These are phyloP conservation scores for Sanghuangporus weigelae DNA, from an alignment of 1,284 basidiomycete genomes.

Conservation along the genomic window DNA sequence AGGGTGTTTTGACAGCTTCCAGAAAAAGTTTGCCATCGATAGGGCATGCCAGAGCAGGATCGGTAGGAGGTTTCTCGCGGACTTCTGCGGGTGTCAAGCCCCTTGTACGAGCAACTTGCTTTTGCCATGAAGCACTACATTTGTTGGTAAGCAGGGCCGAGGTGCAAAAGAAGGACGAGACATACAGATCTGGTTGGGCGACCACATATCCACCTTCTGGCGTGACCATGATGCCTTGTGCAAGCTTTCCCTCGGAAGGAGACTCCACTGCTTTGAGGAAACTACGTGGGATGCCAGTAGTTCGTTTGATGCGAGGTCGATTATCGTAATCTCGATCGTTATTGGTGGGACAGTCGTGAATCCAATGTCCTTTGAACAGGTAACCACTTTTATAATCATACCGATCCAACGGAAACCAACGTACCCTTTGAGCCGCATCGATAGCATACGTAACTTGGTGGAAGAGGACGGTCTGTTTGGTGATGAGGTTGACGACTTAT, in stretches of 20 bases:
- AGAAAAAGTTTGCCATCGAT: conserved; percentile 88
- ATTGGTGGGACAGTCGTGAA: conserved; percentile 98
- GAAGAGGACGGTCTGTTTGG: conserved; percentile 65
- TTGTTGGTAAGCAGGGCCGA: conserved; percentile 5
- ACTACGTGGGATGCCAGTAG: conserved; percentile 95
- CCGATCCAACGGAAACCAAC: conserved; percentile 22
- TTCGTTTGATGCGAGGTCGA: conserved; percentile 92
- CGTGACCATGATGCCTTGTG: conserved; percentile 91
- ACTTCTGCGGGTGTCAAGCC: conserved; percentile 80
- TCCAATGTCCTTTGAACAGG: conserved; percentile 83
- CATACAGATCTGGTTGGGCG: conserved; percentile 88
- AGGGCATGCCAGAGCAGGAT: conserved; percentile 74
- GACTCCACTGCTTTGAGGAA: conserved; percentile 96
- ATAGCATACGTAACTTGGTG: conserved; percentile 98
- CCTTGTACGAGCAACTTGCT: conserved; percentile 77
- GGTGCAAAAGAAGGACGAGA: conserved; percentile 20
- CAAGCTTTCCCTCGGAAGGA: conserved; percentile 67
- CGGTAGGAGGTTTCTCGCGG: conserved; percentile 76
- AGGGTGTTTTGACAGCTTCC: conserved; percentile 88
- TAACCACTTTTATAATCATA: background rate
- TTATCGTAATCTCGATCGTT: conserved; percentile 94
- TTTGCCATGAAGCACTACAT: conserved; percentile 83
- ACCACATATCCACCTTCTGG: conserved; percentile 95
- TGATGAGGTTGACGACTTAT: conserved; percentile 38
- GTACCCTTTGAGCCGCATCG: conserved; percentile 96